Base-by-base conservation (phyloP, 169 alveolate genomes). In the Cryptosporidium viatorum region DNA sequence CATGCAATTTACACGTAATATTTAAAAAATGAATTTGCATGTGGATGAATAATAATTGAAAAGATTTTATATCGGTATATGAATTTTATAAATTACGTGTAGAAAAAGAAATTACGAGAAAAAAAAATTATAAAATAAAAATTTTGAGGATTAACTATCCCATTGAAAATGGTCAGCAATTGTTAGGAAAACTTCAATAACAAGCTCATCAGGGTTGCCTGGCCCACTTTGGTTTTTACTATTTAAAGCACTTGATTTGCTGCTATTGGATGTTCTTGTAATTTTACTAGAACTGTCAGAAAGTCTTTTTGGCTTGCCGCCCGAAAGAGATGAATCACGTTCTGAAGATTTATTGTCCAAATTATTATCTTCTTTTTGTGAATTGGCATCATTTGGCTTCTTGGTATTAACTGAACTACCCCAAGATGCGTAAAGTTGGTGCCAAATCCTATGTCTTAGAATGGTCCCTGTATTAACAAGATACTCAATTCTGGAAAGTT, bases 91-190 rank as follows among this genome's bases (percentile, higher is more conserved):
- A 21, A 18, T 52, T 52, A 52, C 65, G 67, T 55, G 67, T 0
- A 26, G 67, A 55, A 55, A 55, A 55, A 55, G 7, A 55, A 10
- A 3, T n/a, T 7, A 9, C 6, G 16, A 9, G 37, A 23, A 23
- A 69, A 21, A 23, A 41, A 31, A 45, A 52, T 16, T 16, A 48
- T 48, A 18, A 73, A 41, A 55, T 29, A 10, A 29, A 65, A 14
- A 50, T 31, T 16, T 52, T 48, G 4, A 5, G 29, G 18, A 26
- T 31, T 48, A 80, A 39, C 89, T 80, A 29, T 80, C 89, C 89
- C 89, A 80, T 41, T 80, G 89, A 43, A 80, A 80, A 48, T 80
- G 89, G 52, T 80, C 89, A 45, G 89, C 89, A 60, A 80, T 65
- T 39, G 89, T 80, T 14, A 80, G 55, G 9, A 60, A 67, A 62